These are phyloP conservation scores for Wickerhamiella domercqiae DNA, from an alignment of 805 yeast genomes.

Conservation along the genomic window DNA sequence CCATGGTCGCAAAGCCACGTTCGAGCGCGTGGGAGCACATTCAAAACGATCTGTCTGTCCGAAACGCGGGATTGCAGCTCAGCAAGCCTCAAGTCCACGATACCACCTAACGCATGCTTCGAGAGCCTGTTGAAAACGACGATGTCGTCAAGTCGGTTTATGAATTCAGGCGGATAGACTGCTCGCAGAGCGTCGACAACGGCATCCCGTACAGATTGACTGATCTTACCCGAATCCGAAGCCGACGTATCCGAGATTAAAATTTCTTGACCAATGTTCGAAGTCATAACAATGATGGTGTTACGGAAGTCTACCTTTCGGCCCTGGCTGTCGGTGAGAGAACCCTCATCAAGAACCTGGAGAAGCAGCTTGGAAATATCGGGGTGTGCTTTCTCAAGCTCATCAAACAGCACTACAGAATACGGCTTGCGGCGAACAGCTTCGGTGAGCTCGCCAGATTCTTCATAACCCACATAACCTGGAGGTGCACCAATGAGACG, in stretches of 20 bases:
- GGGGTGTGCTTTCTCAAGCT: conserved; percentile 92
- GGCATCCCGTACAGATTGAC: conserved; percentile 34
- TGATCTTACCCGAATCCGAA: conserved; percentile 41
- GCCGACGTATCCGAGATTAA: conserved; percentile 43
- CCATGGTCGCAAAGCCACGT: conserved; percentile 72
- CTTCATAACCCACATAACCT: conserved; percentile 93
- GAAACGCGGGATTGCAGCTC: conserved; percentile 68
- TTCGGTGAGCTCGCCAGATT: conserved; percentile 86
- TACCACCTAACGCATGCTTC: conserved; percentile 53
- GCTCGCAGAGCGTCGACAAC: conserved; percentile 56
- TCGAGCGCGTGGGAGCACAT: conserved; percentile 48
- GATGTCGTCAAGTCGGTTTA: conserved; percentile 89
- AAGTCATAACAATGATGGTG: conserved; percentile 90
- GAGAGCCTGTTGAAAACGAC: conserved; percentile 84
- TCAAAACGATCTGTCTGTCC: conserved; percentile 57
- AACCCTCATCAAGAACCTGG: conserved; percentile 92
- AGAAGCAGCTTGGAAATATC: conserved; percentile 82
- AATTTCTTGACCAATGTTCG: conserved; percentile 89
- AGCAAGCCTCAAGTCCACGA: conserved; percentile 68
- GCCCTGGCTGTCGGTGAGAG: conserved; percentile 88
- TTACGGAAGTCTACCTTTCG: conserved; percentile 87
- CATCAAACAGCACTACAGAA: conserved; percentile 84
- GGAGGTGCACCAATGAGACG: conserved; percentile 96
- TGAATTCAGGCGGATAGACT: conserved; percentile 84
- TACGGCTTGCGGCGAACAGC: conserved; percentile 93